Evolutionary conservation across 192 early-diverging fungal species (phyloP), one percentile per base, ranked within the genome.

Genomic region (Lunasporangiospora selenospora): DNA sequence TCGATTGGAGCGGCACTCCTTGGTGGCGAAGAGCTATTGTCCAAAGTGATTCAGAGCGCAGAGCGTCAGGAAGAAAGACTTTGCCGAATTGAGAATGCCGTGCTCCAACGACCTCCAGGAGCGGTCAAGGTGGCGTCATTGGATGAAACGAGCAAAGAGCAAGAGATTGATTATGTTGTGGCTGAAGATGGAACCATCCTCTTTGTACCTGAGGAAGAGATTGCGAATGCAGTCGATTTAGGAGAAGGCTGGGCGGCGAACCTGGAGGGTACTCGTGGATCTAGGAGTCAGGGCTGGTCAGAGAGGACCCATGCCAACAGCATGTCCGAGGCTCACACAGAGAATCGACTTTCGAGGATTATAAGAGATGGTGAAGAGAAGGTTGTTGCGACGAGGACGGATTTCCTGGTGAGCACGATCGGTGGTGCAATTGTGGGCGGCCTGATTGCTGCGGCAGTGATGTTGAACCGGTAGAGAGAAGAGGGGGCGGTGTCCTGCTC

Each of bases 361-460:
- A 41, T 73, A 1, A 53, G 34, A n/a, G 61, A 73, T 33, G 69
- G 69, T 0, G 49, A 57, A 37, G 59, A 50, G 16, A 55, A 63
- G 30, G 60, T 73, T 6, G 34, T 33, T 2, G 60, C 60, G 12
- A 73, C 40, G 1, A 59, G 69, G 15, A 23, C 49, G 13, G 69
- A 73, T 44, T 63, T 73, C 40, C 36, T 73, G 55, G 7, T 73
- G 11, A 73, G 59, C 29, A 54, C 60, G 1, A 29, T 73, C 8
- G 69, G 69, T 7, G 69, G 69, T 0, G 69, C 69, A 1, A 21
- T 73, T n/a, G 44, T 73, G 9, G 69, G 69, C 18, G 69, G 69
- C 3, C 47, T 73, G 34, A 39, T 73, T 21, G 50, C 69, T 2
- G 53, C 58, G 7, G 69, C 43, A 6, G 48, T 73, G 19, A 63